Evolutionary conservation across 2,329 filamentous ascomycete genomes (phyloP).

Genomic region (Sporothrix sp.): DNA sequence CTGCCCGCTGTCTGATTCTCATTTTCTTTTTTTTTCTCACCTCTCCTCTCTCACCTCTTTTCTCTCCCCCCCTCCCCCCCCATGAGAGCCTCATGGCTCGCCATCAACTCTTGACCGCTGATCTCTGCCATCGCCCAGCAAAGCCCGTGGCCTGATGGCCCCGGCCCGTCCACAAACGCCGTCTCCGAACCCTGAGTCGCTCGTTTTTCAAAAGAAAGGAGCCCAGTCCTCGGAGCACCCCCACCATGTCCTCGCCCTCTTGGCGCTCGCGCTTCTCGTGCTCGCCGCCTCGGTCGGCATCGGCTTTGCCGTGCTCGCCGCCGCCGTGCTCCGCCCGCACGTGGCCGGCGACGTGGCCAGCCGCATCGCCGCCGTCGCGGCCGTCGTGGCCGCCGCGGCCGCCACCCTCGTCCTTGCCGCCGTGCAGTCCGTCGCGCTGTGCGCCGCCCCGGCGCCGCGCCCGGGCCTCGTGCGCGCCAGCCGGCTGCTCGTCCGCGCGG

Average conservation of each 20-base stretch:
- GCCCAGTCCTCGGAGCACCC: not conserved
- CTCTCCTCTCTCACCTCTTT: too few relatives aligned
- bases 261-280: conserved; percentile 23
- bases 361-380: conserved; percentile 25
- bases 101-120: not conserved
- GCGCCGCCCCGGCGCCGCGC: conserved; percentile 21
- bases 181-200: conserved; percentile 8
- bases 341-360: conserved; percentile 22
- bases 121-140: too few relatives aligned
- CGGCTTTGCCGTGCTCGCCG: conserved; percentile 21
- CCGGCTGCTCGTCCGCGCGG: conserved; percentile 23
- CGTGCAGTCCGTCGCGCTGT: conserved; percentile 24
- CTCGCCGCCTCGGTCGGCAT: conserved; percentile 23
- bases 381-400: conserved; percentile 23
- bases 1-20: not conserved
- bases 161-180: not conserved
- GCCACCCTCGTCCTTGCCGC: conserved; percentile 23
- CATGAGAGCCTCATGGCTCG: too few relatives aligned
- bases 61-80: too few relatives aligned
- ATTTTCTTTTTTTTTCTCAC: not conserved
- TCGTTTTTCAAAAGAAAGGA: conserved; percentile 2
- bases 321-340: conserved; percentile 18
- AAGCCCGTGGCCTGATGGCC: too few relatives aligned
- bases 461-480: conserved; percentile 24
- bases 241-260: conserved; percentile 22